Base-by-base conservation (phyloP, 768 basidiomycete species). In the Boletellus ananas region DNA sequence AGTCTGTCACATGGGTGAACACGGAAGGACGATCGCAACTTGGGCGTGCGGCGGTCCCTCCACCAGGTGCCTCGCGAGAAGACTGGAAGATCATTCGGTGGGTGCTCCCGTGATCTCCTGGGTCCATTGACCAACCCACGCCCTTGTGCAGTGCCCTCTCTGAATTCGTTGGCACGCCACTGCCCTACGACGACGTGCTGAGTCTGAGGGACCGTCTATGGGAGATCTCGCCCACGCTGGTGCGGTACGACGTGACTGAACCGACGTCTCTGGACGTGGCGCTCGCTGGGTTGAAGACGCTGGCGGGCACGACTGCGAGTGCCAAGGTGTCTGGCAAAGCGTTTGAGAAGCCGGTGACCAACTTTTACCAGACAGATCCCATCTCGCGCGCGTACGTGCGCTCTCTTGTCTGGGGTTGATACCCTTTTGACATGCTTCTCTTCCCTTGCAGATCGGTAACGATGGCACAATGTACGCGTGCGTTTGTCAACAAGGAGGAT, bases 11-110 rank as follows among this genome's bases (percentile, higher is more conserved):
- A 1, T 98, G 94, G 93, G 81, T 99, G 49, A 99, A 99, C 74
- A 94, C 94, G 0, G 96, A 99, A 68, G 96, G 96, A 33, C 80
- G 95, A 23, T 74, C 88, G 17, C 96, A 99, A 70, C 72, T 94
- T 12, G 92, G 92, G 18, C 79, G 96, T 39, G 84, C 90, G 1
- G 95, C 95, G 8, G 94, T 99, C 3, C 81, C 87, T 3, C 88
- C 94, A 20, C 96, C 96, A n/a, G 96, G 94, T 37, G 90, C 93
- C 1, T 82, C 91, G 3, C 75, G 96, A 35, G 96, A 99, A 69
- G 96, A 98, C 62, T 97, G 94, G 94, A 95, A 96, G 76, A 88
- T 97, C 62, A 79, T 97, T 57, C 85, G 91, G 88, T 90, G 53
- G 23, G 80, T 67, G 6, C 18, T 34, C 14, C 21, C 21, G 17